Percentiles rank a stretch among this genome's conserved stretches.
Evolutionary conservation across 805 yeast genomes (phyloP).

Genomic region (Metschnikowia bowlesiae): DNA sequence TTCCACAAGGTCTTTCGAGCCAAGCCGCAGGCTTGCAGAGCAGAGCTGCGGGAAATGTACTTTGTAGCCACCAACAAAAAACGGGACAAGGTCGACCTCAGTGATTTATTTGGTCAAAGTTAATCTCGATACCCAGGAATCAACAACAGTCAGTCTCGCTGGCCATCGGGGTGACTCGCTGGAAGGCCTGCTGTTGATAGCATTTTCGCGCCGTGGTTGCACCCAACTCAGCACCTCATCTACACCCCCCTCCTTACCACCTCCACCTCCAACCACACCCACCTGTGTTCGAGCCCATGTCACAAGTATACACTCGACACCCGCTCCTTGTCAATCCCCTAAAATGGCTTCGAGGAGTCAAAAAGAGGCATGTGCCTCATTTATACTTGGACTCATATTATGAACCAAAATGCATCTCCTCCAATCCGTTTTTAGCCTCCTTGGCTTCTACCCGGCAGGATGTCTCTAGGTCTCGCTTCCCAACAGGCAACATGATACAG

Average conservation of each 20-base stretch:
- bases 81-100: conserved; percentile 8
- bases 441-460: conserved; percentile 26
- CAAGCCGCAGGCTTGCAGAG: conserved; percentile 79
- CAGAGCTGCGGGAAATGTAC: conserved; percentile 78
- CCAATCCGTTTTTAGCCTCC: conserved; percentile 27
- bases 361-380: conserved; percentile 20
- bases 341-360: conserved; percentile 21
- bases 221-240: neutral
- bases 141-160: neutral
- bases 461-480: conserved; percentile 21
- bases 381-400: conserved; percentile 19
- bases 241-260: neutral
- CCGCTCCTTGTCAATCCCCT: conserved; percentile 30
- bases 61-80: conserved; percentile 61
- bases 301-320: conserved; percentile 17
- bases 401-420: conserved; percentile 12
- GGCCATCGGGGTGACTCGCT: too few relatives aligned
- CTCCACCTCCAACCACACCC: neutral
- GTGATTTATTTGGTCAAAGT: conserved; percentile 4
- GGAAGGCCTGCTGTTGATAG: neutral
- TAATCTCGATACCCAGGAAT: neutral
- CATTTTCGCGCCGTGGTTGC: neutral
- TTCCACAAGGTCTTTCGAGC: conserved; percentile 62
- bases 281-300: neutral
- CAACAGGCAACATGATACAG: conserved; percentile 26